Percentiles rank a stretch among this genome's conserved stretches.
phyloP scores from a whole-genome alignment of 2,329 filamentous ascomycete genomes.

The Cladosporium sp. region DNA sequence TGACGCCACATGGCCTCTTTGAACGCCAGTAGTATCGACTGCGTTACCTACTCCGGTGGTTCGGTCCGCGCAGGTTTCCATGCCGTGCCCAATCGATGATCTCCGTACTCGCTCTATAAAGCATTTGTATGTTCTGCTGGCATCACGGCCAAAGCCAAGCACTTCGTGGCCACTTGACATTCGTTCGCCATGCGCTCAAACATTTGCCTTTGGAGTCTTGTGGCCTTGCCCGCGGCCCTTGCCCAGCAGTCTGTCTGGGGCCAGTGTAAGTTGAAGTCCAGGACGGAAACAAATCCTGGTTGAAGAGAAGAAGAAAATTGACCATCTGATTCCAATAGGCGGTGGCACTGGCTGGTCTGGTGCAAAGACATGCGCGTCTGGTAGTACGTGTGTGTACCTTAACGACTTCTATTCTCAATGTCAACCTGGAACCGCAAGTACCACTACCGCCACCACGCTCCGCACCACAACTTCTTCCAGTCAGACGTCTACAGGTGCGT shows the following conservation, averaged over 20 bases:
- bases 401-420: constrained; percentile 38
- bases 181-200: neutral
- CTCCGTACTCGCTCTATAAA: neutral
- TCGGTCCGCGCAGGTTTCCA: neutral
- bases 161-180: neutral
- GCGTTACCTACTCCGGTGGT: neutral
- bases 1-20: too few species aligned
- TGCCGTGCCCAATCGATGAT: constrained; percentile 2
- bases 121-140: neutral
- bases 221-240: neutral
- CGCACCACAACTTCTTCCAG: constrained; percentile 18
- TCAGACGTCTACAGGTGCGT: constrained; percentile 9
- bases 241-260: constrained; percentile 23
- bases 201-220: neutral
- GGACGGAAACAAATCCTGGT: too few species aligned
- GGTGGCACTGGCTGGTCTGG: constrained; percentile 36
- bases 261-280: constrained; percentile 25
- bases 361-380: constrained; percentile 32
- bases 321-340: constrained; percentile 6
- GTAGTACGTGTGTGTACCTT: constrained; percentile 30
- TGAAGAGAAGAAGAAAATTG: too few species aligned
- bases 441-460: neutral
- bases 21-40: too few species aligned
- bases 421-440: constrained; percentile 12
- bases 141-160: neutral